A percentile compares a stretch with the other conserved stretches of the same genome.
These are phyloP conservation scores for Aspergillus bertholletiae DNA, from an alignment of 495 filamentous ascomycete genomes.

Conservation along the genomic window DNA sequence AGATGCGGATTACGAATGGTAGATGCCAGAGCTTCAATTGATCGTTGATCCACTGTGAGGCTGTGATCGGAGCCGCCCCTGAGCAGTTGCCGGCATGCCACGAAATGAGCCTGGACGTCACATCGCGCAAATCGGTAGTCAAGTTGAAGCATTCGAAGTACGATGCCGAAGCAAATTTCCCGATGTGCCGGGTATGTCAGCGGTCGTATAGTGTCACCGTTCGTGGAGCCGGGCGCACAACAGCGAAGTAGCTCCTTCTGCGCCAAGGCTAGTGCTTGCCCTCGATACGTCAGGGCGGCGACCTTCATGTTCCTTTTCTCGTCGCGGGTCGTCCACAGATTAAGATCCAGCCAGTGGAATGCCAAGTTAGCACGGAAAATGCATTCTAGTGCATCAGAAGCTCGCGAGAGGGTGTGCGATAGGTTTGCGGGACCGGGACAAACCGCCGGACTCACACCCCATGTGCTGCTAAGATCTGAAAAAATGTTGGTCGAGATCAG, in stretches of 20 bases:
- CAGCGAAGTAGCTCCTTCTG: background rate
- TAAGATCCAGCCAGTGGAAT: constrained; percentile 3
- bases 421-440: constrained; percentile 9
- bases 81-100: constrained; percentile 5
- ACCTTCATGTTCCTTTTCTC: constrained; percentile 3
- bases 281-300: constrained; percentile 7
- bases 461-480: background rate
- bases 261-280: constrained; percentile 8
- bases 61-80: background rate
- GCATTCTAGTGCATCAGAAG: background rate
- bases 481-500: background rate
- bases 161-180: constrained; percentile 2
- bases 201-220: background rate
- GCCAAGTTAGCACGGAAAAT: constrained; percentile 1
- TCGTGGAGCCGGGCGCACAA: background rate
- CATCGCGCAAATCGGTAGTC: constrained; percentile 6
- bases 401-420: constrained; percentile 2
- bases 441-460: constrained; percentile 9
- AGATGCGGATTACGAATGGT: constrained; percentile 8
- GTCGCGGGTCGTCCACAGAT: background rate
- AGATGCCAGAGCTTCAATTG: background rate
- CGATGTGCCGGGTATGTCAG: background rate
- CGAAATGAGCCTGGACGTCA: constrained; percentile 6
- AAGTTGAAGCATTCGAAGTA: constrained; percentile 7
- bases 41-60: background rate